phyloP scores from a whole-genome alignment of 768 basidiomycete genomes.

The Suillus subaureus region DNA sequence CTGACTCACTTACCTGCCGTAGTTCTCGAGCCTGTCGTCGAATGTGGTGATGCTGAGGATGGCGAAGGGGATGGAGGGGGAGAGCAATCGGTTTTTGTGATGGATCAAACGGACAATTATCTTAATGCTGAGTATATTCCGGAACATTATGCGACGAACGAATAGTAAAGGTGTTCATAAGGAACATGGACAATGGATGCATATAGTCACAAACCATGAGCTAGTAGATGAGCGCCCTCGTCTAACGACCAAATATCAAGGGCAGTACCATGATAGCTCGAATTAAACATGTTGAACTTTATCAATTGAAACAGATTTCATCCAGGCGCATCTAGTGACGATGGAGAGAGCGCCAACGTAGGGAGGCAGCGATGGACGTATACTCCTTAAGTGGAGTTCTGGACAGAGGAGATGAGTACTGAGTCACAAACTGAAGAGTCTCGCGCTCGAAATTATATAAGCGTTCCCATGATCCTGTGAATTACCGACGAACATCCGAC shows the following conservation, averaged over 20 bases:
- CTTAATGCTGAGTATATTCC: not conserved
- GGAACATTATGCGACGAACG: not conserved
- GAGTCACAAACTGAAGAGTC: no score
- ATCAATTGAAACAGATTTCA: not conserved
- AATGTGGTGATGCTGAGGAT: constrained; percentile 52
- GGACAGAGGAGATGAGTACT: not conserved
- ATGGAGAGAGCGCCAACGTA: not conserved
- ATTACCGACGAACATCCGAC: no score
- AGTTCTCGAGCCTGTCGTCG: constrained; percentile 52
- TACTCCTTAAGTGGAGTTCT: not conserved
- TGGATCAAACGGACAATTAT: not conserved
- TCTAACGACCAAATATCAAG: not conserved
- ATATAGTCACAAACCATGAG: not conserved
- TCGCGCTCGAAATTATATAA: not conserved
- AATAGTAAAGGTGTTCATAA: not conserved
- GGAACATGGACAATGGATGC: not conserved
- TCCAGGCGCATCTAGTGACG: not conserved
- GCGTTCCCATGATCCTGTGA: not conserved
- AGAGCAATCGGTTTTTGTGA: constrained; percentile 47
- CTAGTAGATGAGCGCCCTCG: not conserved
- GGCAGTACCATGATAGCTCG: not conserved
- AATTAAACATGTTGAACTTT: not conserved
- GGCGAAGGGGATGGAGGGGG: constrained; percentile 43
- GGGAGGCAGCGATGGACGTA: not conserved
- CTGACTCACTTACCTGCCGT: not conserved